These are phyloP conservation scores for Zasmidium cellare DNA, from an alignment of 2,329 filamentous ascomycete species.

Conservation along the genomic window DNA sequence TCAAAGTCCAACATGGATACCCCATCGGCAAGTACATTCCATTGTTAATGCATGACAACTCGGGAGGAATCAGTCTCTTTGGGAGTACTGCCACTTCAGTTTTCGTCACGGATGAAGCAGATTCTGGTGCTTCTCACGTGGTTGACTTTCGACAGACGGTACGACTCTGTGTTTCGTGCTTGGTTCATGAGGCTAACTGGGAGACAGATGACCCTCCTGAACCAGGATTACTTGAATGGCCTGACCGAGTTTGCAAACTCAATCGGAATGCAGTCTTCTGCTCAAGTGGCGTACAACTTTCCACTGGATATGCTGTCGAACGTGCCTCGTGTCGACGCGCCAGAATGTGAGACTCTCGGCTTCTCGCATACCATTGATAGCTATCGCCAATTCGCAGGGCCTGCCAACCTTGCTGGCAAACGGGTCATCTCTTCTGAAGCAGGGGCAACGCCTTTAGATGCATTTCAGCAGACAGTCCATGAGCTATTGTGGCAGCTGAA, in stretches of 20 bases:
- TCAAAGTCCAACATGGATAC: constrained; percentile 29
- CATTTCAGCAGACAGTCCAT: constrained; percentile 31
- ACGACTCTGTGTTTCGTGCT: too few species aligned
- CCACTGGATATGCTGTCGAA: constrained; percentile 36
- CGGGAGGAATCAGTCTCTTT: constrained; percentile 5
- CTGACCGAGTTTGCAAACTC: constrained; percentile 27
- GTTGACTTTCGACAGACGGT: constrained; percentile 33
- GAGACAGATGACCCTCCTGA: constrained; percentile 29
- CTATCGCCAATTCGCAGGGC: constrained; percentile 36
- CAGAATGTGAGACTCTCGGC: constrained; percentile 36
- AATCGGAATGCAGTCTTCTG: constrained; percentile 22
- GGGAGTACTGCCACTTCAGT: background rate
- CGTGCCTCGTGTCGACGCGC: constrained; percentile 33
- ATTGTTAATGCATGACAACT: constrained; percentile 27
- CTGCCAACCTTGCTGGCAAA: constrained; percentile 33
- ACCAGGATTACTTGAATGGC: constrained; percentile 30
- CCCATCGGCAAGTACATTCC: constrained; percentile 33
- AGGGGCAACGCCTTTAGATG: constrained; percentile 27
- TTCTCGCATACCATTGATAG: constrained; percentile 33
- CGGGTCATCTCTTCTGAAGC: constrained; percentile 34
- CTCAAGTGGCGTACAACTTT: constrained; percentile 37
- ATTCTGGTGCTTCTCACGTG: constrained; percentile 22
- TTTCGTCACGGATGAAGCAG: constrained; percentile 20
- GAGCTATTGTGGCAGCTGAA: constrained; percentile 39
- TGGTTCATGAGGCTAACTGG: too few species aligned